Evolutionary conservation across 2,329 filamentous ascomycete genomes (phyloP).

Genomic region (Bipolaris gigantea): DNA sequence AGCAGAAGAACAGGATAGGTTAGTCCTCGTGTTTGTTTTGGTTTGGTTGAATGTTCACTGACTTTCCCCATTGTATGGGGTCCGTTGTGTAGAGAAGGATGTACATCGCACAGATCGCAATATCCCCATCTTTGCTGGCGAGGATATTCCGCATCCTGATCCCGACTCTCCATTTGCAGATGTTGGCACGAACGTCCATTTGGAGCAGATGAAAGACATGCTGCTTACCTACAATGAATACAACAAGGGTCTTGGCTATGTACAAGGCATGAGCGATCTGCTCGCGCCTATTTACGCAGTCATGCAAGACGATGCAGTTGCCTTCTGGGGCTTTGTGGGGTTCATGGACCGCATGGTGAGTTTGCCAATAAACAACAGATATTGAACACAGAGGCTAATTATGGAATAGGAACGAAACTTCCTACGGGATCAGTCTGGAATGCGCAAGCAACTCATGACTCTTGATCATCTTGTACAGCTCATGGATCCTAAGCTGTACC

Average conservation of each 20-base stretch:
- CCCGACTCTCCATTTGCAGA: constrained; percentile 93
- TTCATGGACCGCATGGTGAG: constrained; percentile 93
- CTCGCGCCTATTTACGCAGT: constrained; percentile 95
- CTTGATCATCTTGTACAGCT: constrained; percentile 95
- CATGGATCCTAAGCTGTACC: constrained; percentile 92
- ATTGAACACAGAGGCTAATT: constrained; percentile 10
- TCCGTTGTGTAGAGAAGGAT: constrained; percentile 79
- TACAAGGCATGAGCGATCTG: constrained; percentile 98
- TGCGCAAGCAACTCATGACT: constrained; percentile 87
- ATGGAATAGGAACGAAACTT: constrained; percentile 77
- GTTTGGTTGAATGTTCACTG: constrained; percentile 34
- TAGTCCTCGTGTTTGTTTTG: constrained; percentile 46
- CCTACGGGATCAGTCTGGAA: constrained; percentile 90
- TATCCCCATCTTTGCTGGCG: constrained; percentile 92
- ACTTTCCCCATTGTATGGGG: constrained; percentile 58
- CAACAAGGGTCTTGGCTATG: constrained; percentile 92
- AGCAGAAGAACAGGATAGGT: constrained; percentile 93
- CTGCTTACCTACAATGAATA: constrained; percentile 98
- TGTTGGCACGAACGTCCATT: constrained; percentile 90
- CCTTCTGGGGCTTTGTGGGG: constrained; percentile 93
- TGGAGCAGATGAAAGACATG: constrained; percentile 99
- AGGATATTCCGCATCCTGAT: constrained; percentile 95
- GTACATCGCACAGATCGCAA: constrained; percentile 95
- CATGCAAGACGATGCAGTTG: constrained; percentile 93
- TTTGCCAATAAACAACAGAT: not conserved